Percentiles rank a stretch among this genome's conserved stretches.
Evolutionary conservation across 495 filamentous ascomycete genomes (phyloP).

Genomic region (Aspergillus ostianus): DNA sequence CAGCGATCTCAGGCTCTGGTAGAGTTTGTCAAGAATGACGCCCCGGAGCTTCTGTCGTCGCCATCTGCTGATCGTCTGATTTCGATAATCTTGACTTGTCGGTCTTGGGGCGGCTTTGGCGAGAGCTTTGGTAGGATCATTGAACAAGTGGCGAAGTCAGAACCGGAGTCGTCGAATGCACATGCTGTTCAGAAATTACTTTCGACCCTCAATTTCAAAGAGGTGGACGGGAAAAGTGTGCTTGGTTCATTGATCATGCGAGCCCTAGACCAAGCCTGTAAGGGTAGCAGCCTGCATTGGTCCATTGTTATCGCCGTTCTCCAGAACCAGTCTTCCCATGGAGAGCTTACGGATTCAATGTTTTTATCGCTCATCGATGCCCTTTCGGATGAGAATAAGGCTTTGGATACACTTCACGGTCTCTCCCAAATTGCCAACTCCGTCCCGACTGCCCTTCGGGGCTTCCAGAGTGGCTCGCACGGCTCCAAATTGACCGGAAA

Average conservation of each 20-base stretch:
- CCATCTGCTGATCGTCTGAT: constrained; percentile 52
- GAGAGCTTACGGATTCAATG: constrained; percentile 41
- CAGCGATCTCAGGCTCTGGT: constrained; percentile 34
- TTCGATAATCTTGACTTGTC: constrained; percentile 37
- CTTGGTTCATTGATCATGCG: constrained; percentile 38
- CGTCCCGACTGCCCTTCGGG: constrained; percentile 33
- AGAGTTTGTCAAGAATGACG: constrained; percentile 45
- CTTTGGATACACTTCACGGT: constrained; percentile 36
- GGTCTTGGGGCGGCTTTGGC: constrained; percentile 40
- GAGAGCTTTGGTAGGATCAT: constrained; percentile 40
- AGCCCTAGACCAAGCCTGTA: constrained; percentile 35
- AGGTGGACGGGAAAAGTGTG: constrained; percentile 33
- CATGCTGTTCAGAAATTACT: constrained; percentile 42
- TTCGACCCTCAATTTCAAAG: constrained; percentile 39
- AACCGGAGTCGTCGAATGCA: constrained; percentile 39
- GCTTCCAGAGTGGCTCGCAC: constrained; percentile 42
- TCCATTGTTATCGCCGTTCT: constrained; percentile 45
- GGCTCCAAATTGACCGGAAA: constrained; percentile 55
- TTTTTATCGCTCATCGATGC: constrained; percentile 38
- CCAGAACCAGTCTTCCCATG: constrained; percentile 42
- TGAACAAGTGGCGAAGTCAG: constrained; percentile 36
- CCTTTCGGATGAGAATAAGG: constrained; percentile 33
- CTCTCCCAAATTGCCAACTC: constrained; percentile 38
- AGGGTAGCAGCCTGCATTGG: constrained; percentile 42
- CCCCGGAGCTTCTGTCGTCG: constrained; percentile 52